Base-by-base conservation (phyloP, 768 basidiomycete genomes). In the Lentinula sp. region DNA sequence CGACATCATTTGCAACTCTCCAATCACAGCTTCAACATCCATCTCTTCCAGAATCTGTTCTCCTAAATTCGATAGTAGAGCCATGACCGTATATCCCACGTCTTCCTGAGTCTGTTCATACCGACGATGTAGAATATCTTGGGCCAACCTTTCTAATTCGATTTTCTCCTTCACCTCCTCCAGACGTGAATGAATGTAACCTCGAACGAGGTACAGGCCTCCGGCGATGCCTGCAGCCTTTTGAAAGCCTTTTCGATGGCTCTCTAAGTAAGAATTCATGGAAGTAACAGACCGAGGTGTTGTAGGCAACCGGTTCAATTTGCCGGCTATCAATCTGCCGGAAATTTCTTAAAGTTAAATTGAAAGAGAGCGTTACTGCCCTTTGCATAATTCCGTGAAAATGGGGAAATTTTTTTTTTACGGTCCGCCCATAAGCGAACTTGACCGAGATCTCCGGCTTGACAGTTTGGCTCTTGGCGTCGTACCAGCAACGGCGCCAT, bases 61-160 rank as follows among this genome's bases (percentile, higher is more conserved):
- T 6, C 84, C 80, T 16, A 93, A 79, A 0, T 86, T 86, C 1
- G 87, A 86, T 16, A 91, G 71, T 43, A 88, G 78, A 0, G 88
- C 85, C 69, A 89, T 83, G 52, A 88, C 76, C 0, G 89, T 93
- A 68, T 85, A 95, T 6, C 87, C 84, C 23, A 84, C 79, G 67
- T 94, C 88, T 61, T 91, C 85, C 65, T 90, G 87, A 28, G 86
- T 91, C 63, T 90, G 85, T 37, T 80, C 77, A 70, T 93, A 95
- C 39, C 93, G 79, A 50, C 85, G 77, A 56, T 84, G 81, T 32
- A 95, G 73, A 65, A 92, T 94, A 59, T 7, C 57, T 32, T 81
- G 81, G 2, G 90, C 90, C n/a, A 73, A 59, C 46, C 80, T 75
- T 53, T 88, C 85, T 64, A 82, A 76, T 65, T 86, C 77, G 61